phyloP scores from a whole-genome alignment of 192 early-diverging fungal genomes.

The Entophlyctis helioformis region DNA sequence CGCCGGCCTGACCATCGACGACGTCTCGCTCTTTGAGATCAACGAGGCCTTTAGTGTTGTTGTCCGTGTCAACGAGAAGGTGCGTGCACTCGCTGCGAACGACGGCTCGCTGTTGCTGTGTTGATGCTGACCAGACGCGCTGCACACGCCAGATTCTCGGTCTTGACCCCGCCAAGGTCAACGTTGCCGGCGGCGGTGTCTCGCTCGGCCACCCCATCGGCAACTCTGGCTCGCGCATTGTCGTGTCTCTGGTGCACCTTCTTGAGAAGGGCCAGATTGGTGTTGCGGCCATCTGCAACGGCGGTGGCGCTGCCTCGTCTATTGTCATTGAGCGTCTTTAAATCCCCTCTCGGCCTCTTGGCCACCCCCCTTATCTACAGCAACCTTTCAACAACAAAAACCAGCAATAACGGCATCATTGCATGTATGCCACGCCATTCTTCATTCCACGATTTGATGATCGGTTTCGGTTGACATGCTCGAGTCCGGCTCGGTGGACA shows the following conservation, averaged over 20 bases:
- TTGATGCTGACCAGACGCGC: too few relatives aligned
- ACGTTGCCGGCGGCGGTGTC: constrained; percentile 88
- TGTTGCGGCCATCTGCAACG: constrained; percentile 89
- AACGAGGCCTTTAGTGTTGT: constrained; percentile 98
- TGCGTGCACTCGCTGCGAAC: background rate
- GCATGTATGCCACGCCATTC: too few relatives aligned
- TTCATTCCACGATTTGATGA: too few relatives aligned
- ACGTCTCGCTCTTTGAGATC: constrained; percentile 89
- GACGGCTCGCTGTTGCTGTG: constrained; percentile 37
- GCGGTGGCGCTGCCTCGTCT: constrained; percentile 87
- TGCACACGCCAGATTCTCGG: constrained; percentile 74
- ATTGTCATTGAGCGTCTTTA: constrained; percentile 56
- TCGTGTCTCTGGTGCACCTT: constrained; percentile 67
- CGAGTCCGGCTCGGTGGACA: too few relatives aligned
- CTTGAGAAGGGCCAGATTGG: constrained; percentile 67
- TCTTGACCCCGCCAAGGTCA: constrained; percentile 66
- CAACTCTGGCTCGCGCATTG: constrained; percentile 75
- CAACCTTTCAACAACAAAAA: too few relatives aligned
- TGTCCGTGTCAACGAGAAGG: constrained; percentile 75
- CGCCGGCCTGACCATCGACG: constrained; percentile 67
- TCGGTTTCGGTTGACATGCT: too few relatives aligned
- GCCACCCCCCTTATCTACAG: too few relatives aligned
- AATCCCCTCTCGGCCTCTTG: background rate
- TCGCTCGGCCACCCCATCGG: constrained; percentile 93
- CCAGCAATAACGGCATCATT: too few relatives aligned